Percentiles rank a stretch among this genome's conserved stretches.
Conservation (phyloP, 2,329 filamentous ascomycete genomes). For the Neonectria hederae region DNA sequence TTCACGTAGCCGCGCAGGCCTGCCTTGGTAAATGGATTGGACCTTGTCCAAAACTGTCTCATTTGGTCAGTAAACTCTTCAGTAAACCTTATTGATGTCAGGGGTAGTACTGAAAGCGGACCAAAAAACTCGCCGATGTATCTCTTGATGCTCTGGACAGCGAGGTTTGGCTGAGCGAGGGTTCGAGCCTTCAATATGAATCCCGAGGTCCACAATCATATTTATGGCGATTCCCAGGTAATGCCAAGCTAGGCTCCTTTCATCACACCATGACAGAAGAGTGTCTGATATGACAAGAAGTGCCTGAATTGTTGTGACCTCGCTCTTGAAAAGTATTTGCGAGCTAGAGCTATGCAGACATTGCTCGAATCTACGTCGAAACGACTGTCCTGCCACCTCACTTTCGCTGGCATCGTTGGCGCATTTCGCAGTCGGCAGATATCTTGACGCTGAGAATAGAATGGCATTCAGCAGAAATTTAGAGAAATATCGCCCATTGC, state of each 20-base stretch:
- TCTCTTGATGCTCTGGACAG: slow-evolving; percentile 28
- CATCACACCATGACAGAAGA: background rate
- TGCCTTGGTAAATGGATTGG: slow-evolving; percentile 64
- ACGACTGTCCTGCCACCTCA: slow-evolving; percentile 50
- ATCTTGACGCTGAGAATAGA: slow-evolving; percentile 56
- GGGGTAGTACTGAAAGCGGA: slow-evolving; percentile 35
- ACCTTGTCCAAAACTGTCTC: slow-evolving; percentile 55
- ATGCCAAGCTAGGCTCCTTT: background rate
- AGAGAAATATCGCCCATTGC: slow-evolving; percentile 64
- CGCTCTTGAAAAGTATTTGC: background rate
- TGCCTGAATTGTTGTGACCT: background rate
- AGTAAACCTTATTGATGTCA: background rate
- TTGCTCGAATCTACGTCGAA: background rate
- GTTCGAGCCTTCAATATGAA: slow-evolving; percentile 47
- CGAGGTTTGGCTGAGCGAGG: background rate
- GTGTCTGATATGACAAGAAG: background rate
- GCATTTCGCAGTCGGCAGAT: slow-evolving; percentile 47
- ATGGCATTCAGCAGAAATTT: slow-evolving; percentile 64
- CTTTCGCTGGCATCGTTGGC: slow-evolving; percentile 56
- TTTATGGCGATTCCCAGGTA: slow-evolving; percentile 49
- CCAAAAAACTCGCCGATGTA: slow-evolving; percentile 38
- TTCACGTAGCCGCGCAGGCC: slow-evolving; percentile 58
- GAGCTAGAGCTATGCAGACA: background rate
- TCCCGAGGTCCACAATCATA: slow-evolving; percentile 55
- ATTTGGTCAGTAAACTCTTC: background rate